These are phyloP conservation scores for Bipolaris zeicola DNA, from an alignment of 2,329 filamentous ascomycete genomes.

Conservation along the genomic window DNA sequence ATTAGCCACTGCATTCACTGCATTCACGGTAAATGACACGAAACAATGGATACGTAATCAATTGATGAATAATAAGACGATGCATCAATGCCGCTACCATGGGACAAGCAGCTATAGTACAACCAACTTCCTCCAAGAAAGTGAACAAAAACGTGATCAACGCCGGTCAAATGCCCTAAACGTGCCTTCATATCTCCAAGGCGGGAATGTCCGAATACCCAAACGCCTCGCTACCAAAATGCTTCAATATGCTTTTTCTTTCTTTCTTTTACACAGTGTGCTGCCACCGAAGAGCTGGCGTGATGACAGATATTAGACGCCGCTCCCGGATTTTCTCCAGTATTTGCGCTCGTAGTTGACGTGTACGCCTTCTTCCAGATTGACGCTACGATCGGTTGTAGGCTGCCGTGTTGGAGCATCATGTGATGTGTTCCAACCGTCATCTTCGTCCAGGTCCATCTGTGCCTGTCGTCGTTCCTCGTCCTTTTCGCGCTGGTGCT, in stretches of 20 bases:
- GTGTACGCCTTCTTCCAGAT: slow-evolving; percentile 48
- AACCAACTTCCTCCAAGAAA: slow-evolving; percentile 23
- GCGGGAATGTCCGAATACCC: slow-evolving; percentile 30
- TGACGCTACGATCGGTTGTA: slow-evolving; percentile 37
- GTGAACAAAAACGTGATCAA: slow-evolving; percentile 15
- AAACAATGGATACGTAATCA: slow-evolving; percentile 1
- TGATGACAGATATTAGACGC: slow-evolving; percentile 17
- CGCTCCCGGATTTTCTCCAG: slow-evolving; percentile 57
- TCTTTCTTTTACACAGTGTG: not conserved
- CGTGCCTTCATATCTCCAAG: slow-evolving; percentile 17
- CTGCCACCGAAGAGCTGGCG: not conserved
- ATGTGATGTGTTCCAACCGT: slow-evolving; percentile 26
- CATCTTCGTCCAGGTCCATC: slow-evolving; percentile 28
- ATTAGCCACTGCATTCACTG: not conserved
- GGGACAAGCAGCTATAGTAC: slow-evolving; percentile 21
- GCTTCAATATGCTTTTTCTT: slow-evolving; percentile 21
- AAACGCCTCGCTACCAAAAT: slow-evolving; percentile 50
- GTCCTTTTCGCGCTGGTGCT: slow-evolving; percentile 39
- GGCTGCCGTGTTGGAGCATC: slow-evolving; percentile 35
- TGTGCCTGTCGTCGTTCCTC: slow-evolving; percentile 28
- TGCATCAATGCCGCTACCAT: not conserved
- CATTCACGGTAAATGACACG: not conserved
- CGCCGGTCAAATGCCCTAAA: slow-evolving; percentile 30
- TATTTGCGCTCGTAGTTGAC: slow-evolving; percentile 67
- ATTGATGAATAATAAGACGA: slow-evolving; percentile 1